A percentile compares a stretch with the other conserved stretches of the same genome.
These are phyloP conservation scores for Lactarius akahatsu DNA, from an alignment of 768 basidiomycete species.

Conservation along the genomic window DNA sequence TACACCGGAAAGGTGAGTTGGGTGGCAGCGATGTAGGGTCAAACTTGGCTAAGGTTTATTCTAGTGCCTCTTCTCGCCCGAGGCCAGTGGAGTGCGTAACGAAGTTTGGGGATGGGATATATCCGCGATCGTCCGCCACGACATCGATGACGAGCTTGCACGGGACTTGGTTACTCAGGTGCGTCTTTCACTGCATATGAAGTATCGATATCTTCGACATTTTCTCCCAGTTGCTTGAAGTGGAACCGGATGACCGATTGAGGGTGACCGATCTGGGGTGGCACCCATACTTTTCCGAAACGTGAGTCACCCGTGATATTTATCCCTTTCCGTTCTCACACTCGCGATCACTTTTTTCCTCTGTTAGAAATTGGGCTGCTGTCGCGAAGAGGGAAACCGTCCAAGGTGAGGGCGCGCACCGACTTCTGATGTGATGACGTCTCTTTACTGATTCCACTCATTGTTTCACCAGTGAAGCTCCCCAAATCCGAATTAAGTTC, in stretches of 20 bases:
- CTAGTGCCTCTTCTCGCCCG: slow-evolving; percentile 20
- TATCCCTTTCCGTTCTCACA: background rate
- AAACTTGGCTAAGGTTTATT: background rate
- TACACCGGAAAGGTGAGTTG: slow-evolving; percentile 6
- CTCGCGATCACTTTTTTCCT: background rate
- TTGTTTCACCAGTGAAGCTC: slow-evolving; percentile 1
- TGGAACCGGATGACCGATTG: slow-evolving; percentile 13
- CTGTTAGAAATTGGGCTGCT: background rate
- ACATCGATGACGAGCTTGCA: slow-evolving; percentile 4
- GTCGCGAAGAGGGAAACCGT: background rate
- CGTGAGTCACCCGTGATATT: slow-evolving; percentile 1
- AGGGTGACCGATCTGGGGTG: background rate
- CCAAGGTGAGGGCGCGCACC: background rate
- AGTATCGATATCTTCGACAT: background rate
- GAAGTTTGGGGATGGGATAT: slow-evolving; percentile 24
- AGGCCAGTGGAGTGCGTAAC: slow-evolving; percentile 8
- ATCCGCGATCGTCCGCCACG: slow-evolving; percentile 1
- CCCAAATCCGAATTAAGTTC: slow-evolving; percentile 2
- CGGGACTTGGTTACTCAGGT: slow-evolving; percentile 17
- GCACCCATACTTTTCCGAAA: slow-evolving; percentile 8
- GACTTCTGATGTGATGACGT: background rate
- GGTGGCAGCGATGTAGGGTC: background rate
- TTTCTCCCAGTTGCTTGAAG: slow-evolving; percentile 12
- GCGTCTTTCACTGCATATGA: background rate
- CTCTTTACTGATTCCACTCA: background rate